These are phyloP conservation scores for Fusarium scirpi DNA, from an alignment of 2,329 filamentous ascomycete genomes.

Conservation along the genomic window DNA sequence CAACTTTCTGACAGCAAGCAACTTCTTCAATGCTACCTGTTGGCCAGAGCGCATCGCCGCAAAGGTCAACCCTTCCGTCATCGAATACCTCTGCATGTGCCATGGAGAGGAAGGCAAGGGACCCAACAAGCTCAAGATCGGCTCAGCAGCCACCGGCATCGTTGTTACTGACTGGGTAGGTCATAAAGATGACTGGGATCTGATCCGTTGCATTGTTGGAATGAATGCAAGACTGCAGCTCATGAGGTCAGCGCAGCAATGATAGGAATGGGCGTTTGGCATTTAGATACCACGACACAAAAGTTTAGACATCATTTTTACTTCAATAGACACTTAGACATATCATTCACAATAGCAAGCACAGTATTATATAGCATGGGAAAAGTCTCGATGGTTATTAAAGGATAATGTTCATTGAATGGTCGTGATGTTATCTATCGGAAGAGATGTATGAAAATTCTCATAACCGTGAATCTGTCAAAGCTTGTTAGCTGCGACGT, in stretches of 20 bases:
- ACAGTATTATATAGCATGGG: neutral
- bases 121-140: constrained; percentile 63
- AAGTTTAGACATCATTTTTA: neutral
- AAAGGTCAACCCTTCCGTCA: constrained; percentile 82
- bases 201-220: constrained; percentile 86
- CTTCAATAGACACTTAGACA: neutral
- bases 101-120: constrained; percentile 67
- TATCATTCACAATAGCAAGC: neutral
- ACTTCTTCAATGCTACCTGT: constrained; percentile 91
- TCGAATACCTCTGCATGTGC: constrained; percentile 70
- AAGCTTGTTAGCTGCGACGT: constrained; percentile 22
- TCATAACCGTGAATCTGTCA: neutral
- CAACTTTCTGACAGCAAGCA: constrained; percentile 91
- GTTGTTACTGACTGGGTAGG: constrained; percentile 97
- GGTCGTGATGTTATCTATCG: neutral
- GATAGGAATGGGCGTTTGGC: neutral
- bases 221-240: constrained; percentile 82
- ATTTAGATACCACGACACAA: neutral
- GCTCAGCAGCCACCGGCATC: constrained; percentile 84
- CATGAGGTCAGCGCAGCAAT: constrained; percentile 41
- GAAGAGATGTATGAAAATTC: neutral
- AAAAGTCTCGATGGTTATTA: too few species aligned
- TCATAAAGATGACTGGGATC: constrained; percentile 86
- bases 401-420: neutral
- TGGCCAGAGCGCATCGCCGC: constrained; percentile 95